Evolutionary conservation across 305 asterid genomes (phyloP).

Genomic region (Coffea humblotiana): DNA sequence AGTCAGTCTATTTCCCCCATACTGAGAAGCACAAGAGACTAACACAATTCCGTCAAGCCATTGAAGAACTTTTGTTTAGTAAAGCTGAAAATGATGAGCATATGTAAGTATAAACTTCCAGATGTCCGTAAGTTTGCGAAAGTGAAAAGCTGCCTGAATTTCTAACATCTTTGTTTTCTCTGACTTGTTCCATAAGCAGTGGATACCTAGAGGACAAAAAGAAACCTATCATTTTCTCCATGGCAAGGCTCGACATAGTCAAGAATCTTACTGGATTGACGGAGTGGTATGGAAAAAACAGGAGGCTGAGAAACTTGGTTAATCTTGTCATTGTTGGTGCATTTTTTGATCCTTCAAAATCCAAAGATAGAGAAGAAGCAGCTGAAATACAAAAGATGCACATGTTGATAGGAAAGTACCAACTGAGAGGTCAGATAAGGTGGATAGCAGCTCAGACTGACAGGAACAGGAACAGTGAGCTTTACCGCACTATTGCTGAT

Average conservation of each 20-base stretch:
- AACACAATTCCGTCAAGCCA: slow-evolving; percentile 50
- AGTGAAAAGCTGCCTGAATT: neutral
- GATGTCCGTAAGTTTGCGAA: neutral
- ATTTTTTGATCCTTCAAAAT: slow-evolving; percentile 77
- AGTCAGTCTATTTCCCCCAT: slow-evolving; percentile 70
- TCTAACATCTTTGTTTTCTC: neutral
- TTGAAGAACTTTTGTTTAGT: slow-evolving; percentile 75
- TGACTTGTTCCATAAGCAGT: slow-evolving; percentile 33
- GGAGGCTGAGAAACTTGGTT: slow-evolving; percentile 59
- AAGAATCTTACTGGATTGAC: slow-evolving; percentile 80
- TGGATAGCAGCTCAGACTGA: slow-evolving; percentile 96
- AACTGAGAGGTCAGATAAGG: slow-evolving; percentile 78
- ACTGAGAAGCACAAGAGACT: slow-evolving; percentile 68
- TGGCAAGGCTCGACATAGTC: slow-evolving; percentile 89
- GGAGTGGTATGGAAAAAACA: slow-evolving; percentile 92
- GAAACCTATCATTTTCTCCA: slow-evolving; percentile 85
- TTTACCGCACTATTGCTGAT: slow-evolving; percentile 79
- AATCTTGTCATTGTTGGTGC: slow-evolving; percentile 89
- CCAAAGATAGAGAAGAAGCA: slow-evolving; percentile 88
- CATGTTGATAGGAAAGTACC: slow-evolving; percentile 55
- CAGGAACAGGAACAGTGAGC: slow-evolving; percentile 65
- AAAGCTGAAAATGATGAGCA: slow-evolving; percentile 68
- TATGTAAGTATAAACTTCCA: slow-evolving; percentile 46
- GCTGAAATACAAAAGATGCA: slow-evolving; percentile 86
- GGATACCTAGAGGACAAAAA: slow-evolving; percentile 72